A percentile compares a stretch with the other conserved stretches of the same genome.
Conservation (phyloP, 495 filamentous ascomycete genomes). For the Physcia stellaris region DNA sequence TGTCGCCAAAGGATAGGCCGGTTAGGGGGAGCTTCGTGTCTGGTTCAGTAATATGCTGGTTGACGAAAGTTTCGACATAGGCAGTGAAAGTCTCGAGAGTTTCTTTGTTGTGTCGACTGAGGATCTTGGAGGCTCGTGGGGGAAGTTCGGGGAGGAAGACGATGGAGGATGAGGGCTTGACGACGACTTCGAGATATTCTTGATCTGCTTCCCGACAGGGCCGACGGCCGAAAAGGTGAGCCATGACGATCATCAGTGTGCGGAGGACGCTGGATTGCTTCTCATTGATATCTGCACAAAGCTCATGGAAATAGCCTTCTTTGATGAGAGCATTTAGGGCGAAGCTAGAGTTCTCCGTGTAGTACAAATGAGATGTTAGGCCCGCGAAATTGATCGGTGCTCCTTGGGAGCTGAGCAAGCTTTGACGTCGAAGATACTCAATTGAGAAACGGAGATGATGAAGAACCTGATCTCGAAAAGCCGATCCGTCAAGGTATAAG, state of each 20-base stretch:
- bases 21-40: conserved; percentile 48
- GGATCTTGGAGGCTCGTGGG: conserved; percentile 32
- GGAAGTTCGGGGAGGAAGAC: conserved; percentile 52
- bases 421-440: conserved; percentile 58
- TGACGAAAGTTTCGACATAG: conserved; percentile 54
- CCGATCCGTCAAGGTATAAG: conserved; percentile 50
- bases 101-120: conserved; percentile 46
- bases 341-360: conserved; percentile 56
- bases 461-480: conserved; percentile 47
- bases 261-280: conserved; percentile 25
- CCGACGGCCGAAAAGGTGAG: conserved; percentile 52
- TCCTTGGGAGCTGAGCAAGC: conserved; percentile 44
- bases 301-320: conserved; percentile 49
- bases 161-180: conserved; percentile 40
- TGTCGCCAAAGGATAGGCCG: conserved; percentile 27
- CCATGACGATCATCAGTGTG: conserved; percentile 48
- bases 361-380: conserved; percentile 55
- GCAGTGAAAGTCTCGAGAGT: conserved; percentile 47
- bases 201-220: conserved; percentile 26
- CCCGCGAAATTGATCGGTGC: conserved; percentile 56
- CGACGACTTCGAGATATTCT: conserved; percentile 28
- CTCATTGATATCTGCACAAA: conserved; percentile 38
- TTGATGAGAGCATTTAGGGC: conserved; percentile 60
- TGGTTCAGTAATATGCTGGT: conserved; percentile 40
- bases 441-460: conserved; percentile 71